These are phyloP conservation scores for Lindgomyces ingoldianus DNA, from an alignment of 495 filamentous ascomycete genomes.

Conservation along the genomic window DNA sequence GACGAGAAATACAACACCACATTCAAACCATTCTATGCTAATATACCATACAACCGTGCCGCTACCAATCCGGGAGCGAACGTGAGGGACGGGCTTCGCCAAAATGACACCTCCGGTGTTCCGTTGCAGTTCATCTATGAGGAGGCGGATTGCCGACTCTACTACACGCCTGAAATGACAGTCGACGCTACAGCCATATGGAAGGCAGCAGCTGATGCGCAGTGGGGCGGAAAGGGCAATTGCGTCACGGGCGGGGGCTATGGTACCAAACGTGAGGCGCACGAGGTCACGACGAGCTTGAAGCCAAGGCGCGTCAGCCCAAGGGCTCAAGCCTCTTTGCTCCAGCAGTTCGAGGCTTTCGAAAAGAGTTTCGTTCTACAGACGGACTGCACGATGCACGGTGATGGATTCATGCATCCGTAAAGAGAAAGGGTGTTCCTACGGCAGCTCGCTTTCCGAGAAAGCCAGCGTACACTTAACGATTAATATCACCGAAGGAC, in stretches of 20 bases:
- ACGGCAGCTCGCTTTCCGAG: background rate
- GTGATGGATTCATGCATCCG: conserved; percentile 36
- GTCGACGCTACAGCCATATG: conserved; percentile 40
- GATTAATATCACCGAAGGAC: no score
- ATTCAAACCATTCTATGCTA: background rate
- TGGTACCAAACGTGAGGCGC: conserved; percentile 2
- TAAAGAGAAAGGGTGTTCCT: conserved; percentile 3
- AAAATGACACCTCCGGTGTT: conserved; percentile 34
- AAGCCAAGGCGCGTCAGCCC: background rate
- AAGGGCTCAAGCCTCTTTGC: background rate
- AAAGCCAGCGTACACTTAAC: no score
- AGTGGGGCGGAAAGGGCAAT: conserved; percentile 35
- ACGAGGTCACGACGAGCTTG: conserved; percentile 24
- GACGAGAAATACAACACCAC: conserved; percentile 7
- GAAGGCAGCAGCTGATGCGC: conserved; percentile 38
- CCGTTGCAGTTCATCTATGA: conserved; percentile 46
- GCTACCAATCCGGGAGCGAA: conserved; percentile 33
- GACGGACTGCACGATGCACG: conserved; percentile 23
- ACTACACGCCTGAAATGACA: conserved; percentile 42
- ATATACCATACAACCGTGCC: conserved; percentile 19
- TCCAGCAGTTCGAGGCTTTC: conserved; percentile 18
- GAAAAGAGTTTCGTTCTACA: conserved; percentile 24
- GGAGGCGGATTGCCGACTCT: conserved; percentile 43
- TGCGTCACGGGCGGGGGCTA: conserved; percentile 13
- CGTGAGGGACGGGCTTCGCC: conserved; percentile 39